Evolutionary conservation across 179 eudicot genomes (phyloP).

Genomic region (Sideroxylon spinosum): DNA sequence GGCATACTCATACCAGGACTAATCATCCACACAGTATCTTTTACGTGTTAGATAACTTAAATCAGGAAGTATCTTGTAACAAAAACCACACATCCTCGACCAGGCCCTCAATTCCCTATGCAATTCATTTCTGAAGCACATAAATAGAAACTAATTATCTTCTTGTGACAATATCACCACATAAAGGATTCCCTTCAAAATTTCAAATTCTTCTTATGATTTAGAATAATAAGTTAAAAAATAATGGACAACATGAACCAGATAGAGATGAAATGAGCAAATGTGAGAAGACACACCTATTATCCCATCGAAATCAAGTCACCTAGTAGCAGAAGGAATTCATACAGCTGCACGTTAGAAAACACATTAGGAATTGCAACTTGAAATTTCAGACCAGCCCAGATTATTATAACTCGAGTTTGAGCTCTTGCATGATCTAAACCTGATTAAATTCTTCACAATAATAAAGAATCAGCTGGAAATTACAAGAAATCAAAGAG

Average conservation of each 20-base stretch:
- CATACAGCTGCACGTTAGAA: background rate
- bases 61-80: background rate
- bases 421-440: background rate
- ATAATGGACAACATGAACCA: background rate
- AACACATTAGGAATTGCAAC: background rate
- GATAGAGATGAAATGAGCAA: background rate
- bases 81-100: background rate
- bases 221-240: background rate
- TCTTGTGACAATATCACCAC: background rate
- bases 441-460: constrained; percentile 7
- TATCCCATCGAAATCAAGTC: background rate
- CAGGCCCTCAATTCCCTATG: background rate
- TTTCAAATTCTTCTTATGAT: background rate
- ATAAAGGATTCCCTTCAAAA: background rate
- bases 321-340: background rate
- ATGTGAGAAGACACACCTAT: background rate
- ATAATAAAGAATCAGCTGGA: constrained; percentile 2
- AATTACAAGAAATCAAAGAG: background rate
- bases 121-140: background rate
- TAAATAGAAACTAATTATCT: background rate
- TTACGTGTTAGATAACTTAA: background rate
- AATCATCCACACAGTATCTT: too few relatives aligned
- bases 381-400: background rate
- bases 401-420: background rate
- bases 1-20: too few relatives aligned